Evolutionary conservation across 164 flowering plant genomes (phyloP), one percentile per base, ranked within the genome.

Genomic region (Berberis vulgaris): DNA sequence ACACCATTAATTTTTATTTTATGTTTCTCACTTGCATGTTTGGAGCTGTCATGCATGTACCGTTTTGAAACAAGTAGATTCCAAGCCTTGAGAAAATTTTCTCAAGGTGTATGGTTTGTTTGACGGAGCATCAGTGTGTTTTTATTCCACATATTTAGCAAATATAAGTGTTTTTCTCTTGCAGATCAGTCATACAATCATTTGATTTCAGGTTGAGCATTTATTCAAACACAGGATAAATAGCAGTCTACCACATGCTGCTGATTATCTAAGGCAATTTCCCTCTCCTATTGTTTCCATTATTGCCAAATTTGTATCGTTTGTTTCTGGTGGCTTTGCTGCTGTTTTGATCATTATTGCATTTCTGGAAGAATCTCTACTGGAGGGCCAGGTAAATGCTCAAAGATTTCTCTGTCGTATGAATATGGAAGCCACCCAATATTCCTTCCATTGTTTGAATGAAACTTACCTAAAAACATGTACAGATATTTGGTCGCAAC

Each of bases 281-380:
- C 97, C 99, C 0, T 89, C 97, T 54, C 97, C 99, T 41, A 85
- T 91, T 57, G 68, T 95, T 64, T 80, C 91, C 26, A 80, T 88
- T 10, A 67, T 95, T 63, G 97, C 97, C 44, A 95, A 89, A 74
- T 91, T 91, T 57, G 81, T 95, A 67, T 86, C 97, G 41, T 95
- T 91, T 72, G 90, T 95, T 6, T 80, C 91, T 68, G 97, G 99
- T 72, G 99, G 99, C 39, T 86, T 91, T 74, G 92, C 99, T 76
- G 99, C 99, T 49, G 76, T 89, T 52, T 72, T 95, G 66, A 89
- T 91, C 78, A 86, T 95, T 72, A 86, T 95, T 80, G 97, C 97
- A 26, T 86, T 95, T 73, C 80, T 91, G 53, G 97, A 95, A 56
- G 99, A 95, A 77, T 91, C 97, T 71, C 79, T 95, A 64, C 88